A percentile compares a stretch with the other conserved stretches of the same genome.
Evolutionary conservation across 352 stramenopile genomes (phyloP).

Genomic region (Globisporangium acanthophoron): DNA sequence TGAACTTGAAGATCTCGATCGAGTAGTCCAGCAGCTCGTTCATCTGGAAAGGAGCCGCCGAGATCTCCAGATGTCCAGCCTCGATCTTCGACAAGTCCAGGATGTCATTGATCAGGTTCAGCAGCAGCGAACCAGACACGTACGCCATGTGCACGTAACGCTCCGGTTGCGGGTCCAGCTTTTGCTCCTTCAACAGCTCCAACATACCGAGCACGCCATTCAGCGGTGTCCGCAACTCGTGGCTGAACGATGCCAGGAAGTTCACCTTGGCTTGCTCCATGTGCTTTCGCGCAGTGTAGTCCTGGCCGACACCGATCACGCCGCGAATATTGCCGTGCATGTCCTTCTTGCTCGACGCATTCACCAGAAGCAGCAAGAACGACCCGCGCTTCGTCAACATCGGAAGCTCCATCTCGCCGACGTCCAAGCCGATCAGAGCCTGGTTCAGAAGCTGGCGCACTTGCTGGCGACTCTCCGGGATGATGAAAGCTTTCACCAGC

Average conservation of each 20-base stretch:
- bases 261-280: slow-evolving; percentile 68
- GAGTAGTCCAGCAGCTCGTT: slow-evolving; percentile 68
- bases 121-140: slow-evolving; percentile 54
- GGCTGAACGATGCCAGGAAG: slow-evolving; percentile 64
- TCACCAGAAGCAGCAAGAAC: slow-evolving; percentile 49
- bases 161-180: slow-evolving; percentile 37
- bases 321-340: slow-evolving; percentile 84
- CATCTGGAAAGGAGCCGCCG: slow-evolving; percentile 72
- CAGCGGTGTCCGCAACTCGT: slow-evolving; percentile 63
- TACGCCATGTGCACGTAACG: slow-evolving; percentile 71
- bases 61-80: slow-evolving; percentile 82
- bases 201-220: slow-evolving; percentile 78
- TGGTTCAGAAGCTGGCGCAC: slow-evolving; percentile 58
- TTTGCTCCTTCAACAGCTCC: slow-evolving; percentile 24
- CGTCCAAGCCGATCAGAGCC: slow-evolving; percentile 59
- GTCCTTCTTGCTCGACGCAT: slow-evolving; percentile 75
- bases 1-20: slow-evolving; percentile 81
- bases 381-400: slow-evolving; percentile 44
- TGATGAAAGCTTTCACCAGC: slow-evolving; percentile 61
- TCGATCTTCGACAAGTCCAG: slow-evolving; percentile 90
- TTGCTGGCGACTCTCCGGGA: slow-evolving; percentile 37
- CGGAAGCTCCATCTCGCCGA: slow-evolving; percentile 63
- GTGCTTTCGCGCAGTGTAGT: slow-evolving; percentile 81
- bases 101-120: slow-evolving; percentile 84
- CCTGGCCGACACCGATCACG: slow-evolving; percentile 85